Conservation (phyloP, 2,329 filamentous ascomycete species). For the Sporothrix humicola region DNA sequence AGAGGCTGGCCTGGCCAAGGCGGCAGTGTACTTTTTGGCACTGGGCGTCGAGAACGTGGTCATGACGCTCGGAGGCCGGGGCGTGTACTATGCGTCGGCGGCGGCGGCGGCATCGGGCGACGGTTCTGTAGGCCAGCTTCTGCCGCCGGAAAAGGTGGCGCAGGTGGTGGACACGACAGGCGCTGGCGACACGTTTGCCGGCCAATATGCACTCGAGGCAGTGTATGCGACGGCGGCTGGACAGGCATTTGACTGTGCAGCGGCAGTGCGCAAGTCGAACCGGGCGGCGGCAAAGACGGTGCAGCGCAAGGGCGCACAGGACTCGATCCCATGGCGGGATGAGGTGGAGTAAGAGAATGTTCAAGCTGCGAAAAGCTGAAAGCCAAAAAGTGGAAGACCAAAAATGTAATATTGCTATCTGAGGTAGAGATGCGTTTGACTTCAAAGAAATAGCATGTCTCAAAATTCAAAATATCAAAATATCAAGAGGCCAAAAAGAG, state of each 20-base stretch:
- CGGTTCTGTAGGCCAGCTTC: constrained; percentile 50
- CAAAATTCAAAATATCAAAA: not conserved
- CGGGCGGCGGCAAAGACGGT: constrained; percentile 69
- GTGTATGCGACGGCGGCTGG: constrained; percentile 53
- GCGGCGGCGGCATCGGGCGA: constrained; percentile 37
- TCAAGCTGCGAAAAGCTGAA: too few species aligned
- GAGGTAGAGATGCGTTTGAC: not conserved
- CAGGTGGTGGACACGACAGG: constrained; percentile 89
- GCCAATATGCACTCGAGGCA: constrained; percentile 78
- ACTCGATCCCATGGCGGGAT: constrained; percentile 69
- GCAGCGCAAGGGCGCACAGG: constrained; percentile 67
- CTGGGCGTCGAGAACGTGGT: constrained; percentile 77
- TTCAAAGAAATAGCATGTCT: not conserved
- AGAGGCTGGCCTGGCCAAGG: constrained; percentile 44
- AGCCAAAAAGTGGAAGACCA: not conserved
- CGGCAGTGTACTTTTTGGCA: constrained; percentile 60
- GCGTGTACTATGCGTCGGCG: constrained; percentile 69
- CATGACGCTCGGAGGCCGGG: constrained; percentile 81
- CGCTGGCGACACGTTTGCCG: constrained; percentile 93
- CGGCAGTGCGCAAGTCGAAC: constrained; percentile 66
- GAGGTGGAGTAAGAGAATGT: constrained; percentile 43
- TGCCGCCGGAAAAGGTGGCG: constrained; percentile 69
- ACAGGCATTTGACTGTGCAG: constrained; percentile 58
- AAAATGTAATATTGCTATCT: not conserved
- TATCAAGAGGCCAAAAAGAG: not conserved